Base-by-base conservation (phyloP, 116 monocot species). In the Phalaenopsis hybrid region DNA sequence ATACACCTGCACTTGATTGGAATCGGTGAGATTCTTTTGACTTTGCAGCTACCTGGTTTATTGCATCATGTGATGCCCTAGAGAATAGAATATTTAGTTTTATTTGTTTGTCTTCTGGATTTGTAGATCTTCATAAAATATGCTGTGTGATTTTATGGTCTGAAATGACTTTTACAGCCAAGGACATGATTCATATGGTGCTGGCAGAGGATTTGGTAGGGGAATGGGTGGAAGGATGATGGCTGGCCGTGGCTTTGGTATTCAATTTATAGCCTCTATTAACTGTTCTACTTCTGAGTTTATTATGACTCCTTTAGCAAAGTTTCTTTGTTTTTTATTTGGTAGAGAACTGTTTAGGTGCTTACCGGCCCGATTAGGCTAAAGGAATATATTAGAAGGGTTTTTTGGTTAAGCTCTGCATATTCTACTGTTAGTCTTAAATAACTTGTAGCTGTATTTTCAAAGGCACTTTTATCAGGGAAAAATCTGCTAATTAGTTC, bases 121-220 rank as follows among this genome's bases (percentile, higher is more conserved):
- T 17, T 44, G n/a, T 45, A 25, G 11, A 9, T 17, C 48, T 70
- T 37, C 16, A 17, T 33, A 31, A 79, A 10, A 43, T 12, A 63
- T 87, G 12, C 46, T 77, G 25, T 81, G 34, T 81, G 34, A 81
- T 85, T 61, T 59, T 73, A 76, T 68, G 17, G 67, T 69, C 57
- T 46, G 49, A 82, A 43, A 68, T 74, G 25, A 43, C 49, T 20
- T 80, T 79, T 88, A 50, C 90, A 95, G 99, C 37, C 95, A 93
- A 91, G 57, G 84, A 57, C 90, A 91, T 79, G 99, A 95, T 76
- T 82, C 81, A 76, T 90, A 79, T 90, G 91, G 89, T 57, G 74
- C 86, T 74, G 97, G 97, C 43, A 93, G 99, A 93, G 93, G 99
- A 43, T 99, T 86, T 87, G 99, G 99, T 59, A 92, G 95, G 79